These are phyloP conservation scores for Pythium monospermum DNA, from an alignment of 352 stramenopile species.

Conservation along the genomic window DNA sequence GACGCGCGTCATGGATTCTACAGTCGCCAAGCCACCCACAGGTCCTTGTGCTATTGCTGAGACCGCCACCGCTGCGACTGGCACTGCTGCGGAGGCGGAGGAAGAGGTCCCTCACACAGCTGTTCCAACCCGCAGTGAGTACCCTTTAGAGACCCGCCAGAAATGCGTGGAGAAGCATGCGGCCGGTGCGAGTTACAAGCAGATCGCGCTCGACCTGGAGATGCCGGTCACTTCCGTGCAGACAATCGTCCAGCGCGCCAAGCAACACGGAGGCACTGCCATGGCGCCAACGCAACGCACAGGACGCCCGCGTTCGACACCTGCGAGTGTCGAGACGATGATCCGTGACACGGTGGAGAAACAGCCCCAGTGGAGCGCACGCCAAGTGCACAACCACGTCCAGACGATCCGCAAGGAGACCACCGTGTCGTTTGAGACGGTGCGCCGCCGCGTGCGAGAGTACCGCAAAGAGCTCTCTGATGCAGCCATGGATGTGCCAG, in stretches of 20 bases:
- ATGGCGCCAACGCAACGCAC: constrained; percentile 17
- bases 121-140: constrained; percentile 15
- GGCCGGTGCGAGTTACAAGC: constrained; percentile 19
- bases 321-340: constrained; percentile 24
- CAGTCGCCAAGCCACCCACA: neutral
- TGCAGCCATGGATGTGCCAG: neutral
- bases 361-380: constrained; percentile 20
- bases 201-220: constrained; percentile 24
- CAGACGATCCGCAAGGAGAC: constrained; percentile 12
- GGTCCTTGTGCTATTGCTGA: too few relatives aligned
- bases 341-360: constrained; percentile 23
- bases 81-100: neutral
- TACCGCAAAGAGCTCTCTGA: constrained; percentile 20
- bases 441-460: constrained; percentile 31
- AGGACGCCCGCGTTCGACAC: constrained; percentile 27
- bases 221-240: constrained; percentile 31
- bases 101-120: neutral
- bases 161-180: constrained; percentile 17
- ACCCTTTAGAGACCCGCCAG: constrained; percentile 24
- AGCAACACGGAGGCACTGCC: constrained; percentile 24
- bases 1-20: constrained; percentile 21
- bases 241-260: constrained; percentile 32
- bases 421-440: constrained; percentile 35
- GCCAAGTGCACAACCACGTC: constrained; percentile 25
- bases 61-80: too few relatives aligned